Evolutionary conservation across 2,329 filamentous ascomycete genomes (phyloP).

Genomic region (Stagonosporopsis vannaccii): DNA sequence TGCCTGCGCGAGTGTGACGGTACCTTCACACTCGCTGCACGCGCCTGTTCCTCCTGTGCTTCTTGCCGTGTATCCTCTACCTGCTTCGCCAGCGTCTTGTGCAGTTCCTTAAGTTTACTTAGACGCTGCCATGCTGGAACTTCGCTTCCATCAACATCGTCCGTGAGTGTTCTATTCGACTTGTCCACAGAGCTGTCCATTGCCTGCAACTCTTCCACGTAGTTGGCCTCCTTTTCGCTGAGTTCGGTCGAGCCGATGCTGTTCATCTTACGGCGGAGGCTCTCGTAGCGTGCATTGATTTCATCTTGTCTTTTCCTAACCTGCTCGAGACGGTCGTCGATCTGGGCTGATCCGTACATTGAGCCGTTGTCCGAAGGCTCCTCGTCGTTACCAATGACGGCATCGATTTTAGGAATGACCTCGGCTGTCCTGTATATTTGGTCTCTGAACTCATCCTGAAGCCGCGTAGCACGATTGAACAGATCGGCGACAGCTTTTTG

Average conservation of each 20-base stretch:
- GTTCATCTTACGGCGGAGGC: constrained; percentile 59
- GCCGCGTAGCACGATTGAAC: constrained; percentile 72
- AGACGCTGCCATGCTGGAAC: constrained; percentile 61
- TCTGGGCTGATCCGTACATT: constrained; percentile 57
- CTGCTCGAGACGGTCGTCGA: constrained; percentile 65
- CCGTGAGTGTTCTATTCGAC: constrained; percentile 36
- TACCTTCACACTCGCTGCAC: constrained; percentile 33
- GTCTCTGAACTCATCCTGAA: constrained; percentile 71
- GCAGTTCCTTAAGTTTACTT: constrained; percentile 63
- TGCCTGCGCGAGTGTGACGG: constrained; percentile 44
- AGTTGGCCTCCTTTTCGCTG: constrained; percentile 68
- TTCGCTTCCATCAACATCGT: constrained; percentile 41
- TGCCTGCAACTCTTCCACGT: constrained; percentile 63
- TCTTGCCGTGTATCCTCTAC: constrained; percentile 30
- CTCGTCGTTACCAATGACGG: constrained; percentile 67
- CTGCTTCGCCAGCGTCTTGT: constrained; percentile 56
- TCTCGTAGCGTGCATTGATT: constrained; percentile 67
- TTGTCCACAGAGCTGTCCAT: constrained; percentile 52
- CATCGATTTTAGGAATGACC: constrained; percentile 71
- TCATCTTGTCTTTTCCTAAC: constrained; percentile 65
- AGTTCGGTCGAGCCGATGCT: constrained; percentile 62
- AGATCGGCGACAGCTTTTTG: constrained; percentile 75
- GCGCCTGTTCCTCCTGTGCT: constrained; percentile 22
- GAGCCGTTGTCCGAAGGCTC: constrained; percentile 52
- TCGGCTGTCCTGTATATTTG: constrained; percentile 73